Evolutionary conservation across 495 filamentous ascomycete genomes (phyloP), one percentile per base, ranked within the genome.

Genomic region (Neurospora sublineolata): DNA sequence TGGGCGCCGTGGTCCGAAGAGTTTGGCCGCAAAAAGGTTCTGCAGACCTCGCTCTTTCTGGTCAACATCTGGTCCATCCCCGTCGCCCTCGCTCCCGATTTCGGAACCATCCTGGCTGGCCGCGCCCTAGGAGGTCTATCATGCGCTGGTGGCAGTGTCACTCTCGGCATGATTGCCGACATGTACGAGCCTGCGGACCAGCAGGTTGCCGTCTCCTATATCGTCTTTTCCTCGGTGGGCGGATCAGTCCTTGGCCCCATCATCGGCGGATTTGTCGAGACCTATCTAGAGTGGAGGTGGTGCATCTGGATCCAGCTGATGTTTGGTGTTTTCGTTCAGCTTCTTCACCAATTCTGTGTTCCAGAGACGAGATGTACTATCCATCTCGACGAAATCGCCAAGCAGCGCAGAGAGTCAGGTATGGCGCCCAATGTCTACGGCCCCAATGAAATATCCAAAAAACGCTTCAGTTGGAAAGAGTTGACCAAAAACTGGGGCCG

Each of bases 1-100:
- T 94, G 91, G 91, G 92, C 92, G 0, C 92, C 92, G 0, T 94
- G 91, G 91, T 89, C 85, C 27, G 92, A 94, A 74, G 92, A 94
- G 75, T 84, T 90, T 67, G 92, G 92, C n/a, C 87, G 92, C 67
- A 90, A 88, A 83, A 88, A 87, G 3, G 85, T 93, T 76, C 82
- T 93, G 73, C 92, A 93, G 82, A 82, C 89, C 68, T 90, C 86
- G 69, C 79, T 93, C 46, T 83, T 87, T 52, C 77, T 94, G 20
- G 89, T 93, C 76, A 94, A 94, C 74, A 84, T 93, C 71, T 93
- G 87, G 86, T 89, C 91, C 74, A 83, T 93, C 23, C 91, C 90
- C 7, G 90, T 91, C 68, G 91, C 86, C 0, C 73, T 93, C 36
- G 90, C 91, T 3, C 88, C 87, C 4, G 93, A 93, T 76, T 91